Evolutionary conservation across 75 land plant species (phyloP).

Genomic region (Gnetum montanum): DNA sequence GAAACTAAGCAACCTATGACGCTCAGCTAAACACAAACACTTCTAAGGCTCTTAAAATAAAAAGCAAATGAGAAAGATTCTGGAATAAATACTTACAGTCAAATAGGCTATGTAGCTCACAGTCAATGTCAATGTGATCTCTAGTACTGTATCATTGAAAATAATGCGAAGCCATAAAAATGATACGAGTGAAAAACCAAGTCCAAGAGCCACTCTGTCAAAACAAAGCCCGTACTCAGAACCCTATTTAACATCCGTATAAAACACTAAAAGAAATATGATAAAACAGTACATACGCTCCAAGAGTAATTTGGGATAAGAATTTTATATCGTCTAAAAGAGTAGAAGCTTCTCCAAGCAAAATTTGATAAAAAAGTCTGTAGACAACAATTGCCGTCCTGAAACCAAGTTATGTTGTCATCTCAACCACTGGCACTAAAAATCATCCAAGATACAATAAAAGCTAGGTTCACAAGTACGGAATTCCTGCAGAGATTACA

Average conservation of each 20-base stretch:
- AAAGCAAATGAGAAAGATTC: no score
- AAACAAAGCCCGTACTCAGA: conserved; percentile 3
- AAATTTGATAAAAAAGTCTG: conserved; percentile 75
- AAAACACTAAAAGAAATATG: not conserved
- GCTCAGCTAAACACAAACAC: no score
- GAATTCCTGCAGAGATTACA: no score
- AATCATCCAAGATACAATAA: no score
- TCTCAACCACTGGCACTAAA: no score
- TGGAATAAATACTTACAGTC: conserved; percentile 47
- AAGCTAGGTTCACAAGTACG: no score
- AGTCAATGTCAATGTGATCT: conserved; percentile 86
- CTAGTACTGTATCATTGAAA: conserved; percentile 95
- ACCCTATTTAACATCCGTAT: not conserved
- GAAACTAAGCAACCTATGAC: no score
- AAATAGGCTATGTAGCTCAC: conserved; percentile 96
- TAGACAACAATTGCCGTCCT: conserved; percentile 98
- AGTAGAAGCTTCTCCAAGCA: conserved; percentile 57
- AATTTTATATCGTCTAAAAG: conserved; percentile 56
- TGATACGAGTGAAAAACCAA: conserved; percentile 74
- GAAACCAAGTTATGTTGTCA: no score
- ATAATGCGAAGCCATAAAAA: conserved; percentile 82
- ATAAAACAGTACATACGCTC: conserved; percentile 67
- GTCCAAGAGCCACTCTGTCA: conserved; percentile 83
- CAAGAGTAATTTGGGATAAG: conserved; percentile 62
- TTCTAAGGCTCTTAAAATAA: no score